Conservation (phyloP, 2,329 filamentous ascomycete genomes). For the Colletotrichum sublineola region DNA sequence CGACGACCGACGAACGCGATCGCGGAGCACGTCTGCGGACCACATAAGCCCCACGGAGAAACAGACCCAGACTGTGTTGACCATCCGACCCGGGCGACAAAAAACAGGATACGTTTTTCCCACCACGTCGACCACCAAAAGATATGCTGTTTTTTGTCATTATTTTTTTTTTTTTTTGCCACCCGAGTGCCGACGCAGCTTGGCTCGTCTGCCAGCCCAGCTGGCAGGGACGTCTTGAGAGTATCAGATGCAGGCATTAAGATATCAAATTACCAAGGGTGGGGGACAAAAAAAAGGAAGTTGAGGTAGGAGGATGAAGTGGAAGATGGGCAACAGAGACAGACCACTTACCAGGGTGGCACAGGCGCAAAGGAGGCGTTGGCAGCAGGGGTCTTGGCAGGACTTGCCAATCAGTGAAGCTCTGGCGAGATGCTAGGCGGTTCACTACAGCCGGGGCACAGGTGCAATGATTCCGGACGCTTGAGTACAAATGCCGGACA, state of each 20-base stretch:
- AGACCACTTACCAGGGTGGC: slow-evolving; percentile 15
- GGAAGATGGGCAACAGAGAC: slow-evolving; percentile 10
- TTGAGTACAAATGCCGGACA: slow-evolving; percentile 1
- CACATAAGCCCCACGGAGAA: slow-evolving; percentile 13
- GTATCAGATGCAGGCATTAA: neutral
- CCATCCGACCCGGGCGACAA: too few relatives aligned
- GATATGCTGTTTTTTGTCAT: too few relatives aligned
- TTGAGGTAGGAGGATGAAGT: slow-evolving; percentile 10
- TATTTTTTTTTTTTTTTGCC: too few relatives aligned
- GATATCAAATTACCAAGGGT: neutral
- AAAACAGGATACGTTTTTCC: too few relatives aligned
- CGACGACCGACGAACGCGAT: slow-evolving; percentile 11
- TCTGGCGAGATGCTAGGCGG: neutral
- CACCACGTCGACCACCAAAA: too few relatives aligned
- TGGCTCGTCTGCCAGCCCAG: slow-evolving; percentile 30
- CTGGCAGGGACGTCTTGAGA: neutral
- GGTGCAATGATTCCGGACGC: neutral
- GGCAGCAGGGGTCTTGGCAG: slow-evolving; percentile 2
- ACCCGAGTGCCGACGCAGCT: slow-evolving; percentile 3
- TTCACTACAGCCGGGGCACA: slow-evolving; percentile 13
- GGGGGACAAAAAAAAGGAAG: slow-evolving; percentile 26
- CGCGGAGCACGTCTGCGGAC: too few relatives aligned
- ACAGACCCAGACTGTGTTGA: neutral
- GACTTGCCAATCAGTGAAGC: slow-evolving; percentile 31
- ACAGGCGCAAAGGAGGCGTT: slow-evolving; percentile 10